Evolutionary conservation across 805 yeast species (phyloP), one percentile per base, ranked within the genome.

Genomic region (Blastobotrys mokoenaii): DNA sequence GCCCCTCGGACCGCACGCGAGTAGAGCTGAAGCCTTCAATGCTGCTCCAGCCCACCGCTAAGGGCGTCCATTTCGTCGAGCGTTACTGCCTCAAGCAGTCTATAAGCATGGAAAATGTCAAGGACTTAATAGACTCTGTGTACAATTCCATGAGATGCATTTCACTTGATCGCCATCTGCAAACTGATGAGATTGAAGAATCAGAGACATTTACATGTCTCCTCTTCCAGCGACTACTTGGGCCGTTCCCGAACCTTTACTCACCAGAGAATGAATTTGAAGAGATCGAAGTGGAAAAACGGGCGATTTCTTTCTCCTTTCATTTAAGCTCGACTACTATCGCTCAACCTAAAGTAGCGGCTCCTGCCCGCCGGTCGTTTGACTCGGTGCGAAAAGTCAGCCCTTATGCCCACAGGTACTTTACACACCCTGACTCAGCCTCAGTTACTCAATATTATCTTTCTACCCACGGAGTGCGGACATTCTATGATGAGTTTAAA

Each of bases 371-470:
- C n/a, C 18, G 11, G 38, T 5, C 25, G 8, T n/a, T n/a, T n/a
- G n/a, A n/a, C n/a, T n/a, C n/a, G n/a, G n/a, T n/a, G n/a, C n/a
- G n/a, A n/a, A n/a, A 38, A 35, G 40, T 29, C 3, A 51, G 59
- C 2, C 95, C 95, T 0, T 80, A 82, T 51, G 75, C 77, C 45
- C 95, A 85, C 56, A 71, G 75, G 35, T 85, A 75, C 56, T 87
- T 87, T 65, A 80, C 90, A 3, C 89, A 89, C 55, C 97, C 97
- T 0, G 94, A 84, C 57, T 83, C 94, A 0, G 90, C 84, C 51
- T 71, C 95, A 0, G 84, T 80, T 57, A 61, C 76, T 7, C 97
- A 89, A 59, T 88, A 88, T 59, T 88, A 81, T 58, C 79, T 76
- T 3, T 76, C 89, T 0, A 55, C 65, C 18, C 66, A 62, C 9